Evolutionary conservation across 1,139 yeast species (phyloP).

Genomic region (Blastobotrys malaysiensis): DNA sequence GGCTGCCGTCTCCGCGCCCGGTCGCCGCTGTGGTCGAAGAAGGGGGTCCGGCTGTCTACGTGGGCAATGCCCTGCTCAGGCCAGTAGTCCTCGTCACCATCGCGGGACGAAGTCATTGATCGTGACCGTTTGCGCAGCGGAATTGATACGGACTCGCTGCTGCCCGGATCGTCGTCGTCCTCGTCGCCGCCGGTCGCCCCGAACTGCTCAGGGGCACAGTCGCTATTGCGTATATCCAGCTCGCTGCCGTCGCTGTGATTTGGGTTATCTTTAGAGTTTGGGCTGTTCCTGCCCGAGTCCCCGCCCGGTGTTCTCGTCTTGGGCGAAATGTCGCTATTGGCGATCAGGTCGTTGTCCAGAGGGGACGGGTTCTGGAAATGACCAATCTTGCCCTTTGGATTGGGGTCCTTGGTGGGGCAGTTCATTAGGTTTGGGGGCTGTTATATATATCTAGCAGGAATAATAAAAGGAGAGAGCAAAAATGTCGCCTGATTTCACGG

Average conservation of each 20-base stretch:
- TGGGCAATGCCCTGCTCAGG: not conserved
- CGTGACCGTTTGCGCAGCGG: not conserved
- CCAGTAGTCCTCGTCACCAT: not conserved
- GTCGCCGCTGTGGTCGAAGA: not conserved
- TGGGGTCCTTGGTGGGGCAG: constrained; percentile 31
- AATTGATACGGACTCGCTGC: not conserved
- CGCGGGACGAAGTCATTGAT: not conserved
- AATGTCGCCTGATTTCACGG: not conserved
- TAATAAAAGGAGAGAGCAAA: not conserved
- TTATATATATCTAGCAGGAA: not conserved
- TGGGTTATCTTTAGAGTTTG: not conserved
- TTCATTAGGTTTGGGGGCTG: constrained; percentile 20
- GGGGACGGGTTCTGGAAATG: constrained; percentile 25
- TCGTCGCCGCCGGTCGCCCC: not conserved
- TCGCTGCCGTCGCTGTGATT: not conserved
- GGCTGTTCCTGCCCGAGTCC: not conserved
- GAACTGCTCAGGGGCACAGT: not conserved
- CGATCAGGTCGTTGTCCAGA: constrained; percentile 18
- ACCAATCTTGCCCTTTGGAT: constrained; percentile 22
- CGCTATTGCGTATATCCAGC: not conserved
- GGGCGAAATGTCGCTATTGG: constrained; percentile 12
- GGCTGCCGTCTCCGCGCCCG: not conserved
- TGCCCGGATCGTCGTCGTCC: not conserved
- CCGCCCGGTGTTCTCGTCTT: not conserved
- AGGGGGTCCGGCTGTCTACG: not conserved